Percentiles rank a stretch among this genome's conserved stretches.
Conservation (phyloP, 225 moss, liverwort and hornwort genomes). For the Polytrichum formosum region DNA sequence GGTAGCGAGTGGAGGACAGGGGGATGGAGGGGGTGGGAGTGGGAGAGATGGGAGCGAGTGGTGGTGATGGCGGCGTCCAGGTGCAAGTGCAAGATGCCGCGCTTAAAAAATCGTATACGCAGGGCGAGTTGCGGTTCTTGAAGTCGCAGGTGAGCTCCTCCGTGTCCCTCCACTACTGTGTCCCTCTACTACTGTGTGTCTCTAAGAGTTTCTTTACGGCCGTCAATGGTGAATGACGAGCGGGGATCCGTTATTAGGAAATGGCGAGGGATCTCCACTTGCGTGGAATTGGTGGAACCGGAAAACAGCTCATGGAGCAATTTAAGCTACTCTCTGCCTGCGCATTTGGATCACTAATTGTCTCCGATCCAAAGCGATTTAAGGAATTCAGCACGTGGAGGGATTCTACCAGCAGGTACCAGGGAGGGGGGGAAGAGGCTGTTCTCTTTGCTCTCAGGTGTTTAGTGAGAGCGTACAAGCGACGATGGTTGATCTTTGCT, state of each 20-base stretch:
- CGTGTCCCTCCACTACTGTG: background rate
- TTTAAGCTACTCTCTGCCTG: background rate
- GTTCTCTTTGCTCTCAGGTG: background rate
- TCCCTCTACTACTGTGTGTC: background rate
- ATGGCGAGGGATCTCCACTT: slow-evolving; percentile 1
- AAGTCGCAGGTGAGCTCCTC: slow-evolving; percentile 34
- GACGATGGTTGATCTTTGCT: background rate
- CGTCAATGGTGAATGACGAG: too few species aligned
- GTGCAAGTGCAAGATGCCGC: slow-evolving; percentile 25
- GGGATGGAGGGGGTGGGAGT: background rate
- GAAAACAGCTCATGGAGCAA: background rate
- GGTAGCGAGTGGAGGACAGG: background rate
- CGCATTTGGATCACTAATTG: background rate
- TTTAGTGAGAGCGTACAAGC: slow-evolving; percentile 1
- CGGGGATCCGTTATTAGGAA: background rate
- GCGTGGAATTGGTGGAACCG: too few species aligned
- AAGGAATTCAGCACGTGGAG: slow-evolving; percentile 1
- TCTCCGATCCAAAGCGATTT: background rate
- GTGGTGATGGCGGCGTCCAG: slow-evolving; percentile 7
- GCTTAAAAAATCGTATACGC: slow-evolving; percentile 24
- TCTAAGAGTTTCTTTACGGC: background rate
- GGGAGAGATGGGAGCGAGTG: slow-evolving; percentile 9
- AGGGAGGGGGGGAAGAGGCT: background rate
- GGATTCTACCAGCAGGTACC: background rate
- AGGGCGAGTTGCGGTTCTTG: slow-evolving; percentile 34